Percentiles rank a stretch among this genome's conserved stretches.
Evolutionary conservation across 805 yeast species (phyloP).

Genomic region (Yarrowia osloensis): DNA sequence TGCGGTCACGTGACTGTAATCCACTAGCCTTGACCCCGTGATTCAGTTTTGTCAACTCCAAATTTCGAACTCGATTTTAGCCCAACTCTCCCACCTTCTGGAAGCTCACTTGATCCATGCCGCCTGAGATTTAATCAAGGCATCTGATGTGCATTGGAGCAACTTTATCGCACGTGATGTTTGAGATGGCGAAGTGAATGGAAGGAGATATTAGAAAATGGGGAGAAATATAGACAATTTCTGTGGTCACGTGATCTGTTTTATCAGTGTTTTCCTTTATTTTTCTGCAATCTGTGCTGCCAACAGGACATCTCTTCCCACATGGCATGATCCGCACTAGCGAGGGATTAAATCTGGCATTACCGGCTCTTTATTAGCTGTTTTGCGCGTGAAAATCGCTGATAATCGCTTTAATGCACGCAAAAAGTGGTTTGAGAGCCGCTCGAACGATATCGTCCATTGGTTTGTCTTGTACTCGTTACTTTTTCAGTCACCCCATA

Average conservation of each 20-base stretch:
- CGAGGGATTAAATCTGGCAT: not conserved
- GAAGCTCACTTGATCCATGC: not conserved
- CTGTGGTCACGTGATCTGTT: not conserved
- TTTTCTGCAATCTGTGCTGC: not conserved
- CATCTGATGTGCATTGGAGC: not conserved
- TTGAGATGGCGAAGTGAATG: not conserved
- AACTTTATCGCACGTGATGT: constrained; percentile 7
- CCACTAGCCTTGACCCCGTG: no score
- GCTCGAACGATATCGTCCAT: not conserved
- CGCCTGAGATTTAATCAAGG: constrained; percentile 6
- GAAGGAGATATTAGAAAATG: not conserved
- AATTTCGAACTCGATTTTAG: no score
- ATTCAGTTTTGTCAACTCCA: no score
- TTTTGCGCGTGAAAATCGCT: not conserved
- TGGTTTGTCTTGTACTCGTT: not conserved
- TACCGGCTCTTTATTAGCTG: not conserved
- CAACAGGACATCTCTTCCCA: not conserved
- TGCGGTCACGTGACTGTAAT: no score
- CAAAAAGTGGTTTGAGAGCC: constrained; percentile 10
- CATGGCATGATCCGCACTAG: not conserved
- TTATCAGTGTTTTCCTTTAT: not conserved
- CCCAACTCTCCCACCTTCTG: not conserved
- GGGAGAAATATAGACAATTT: not conserved
- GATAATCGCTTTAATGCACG: not conserved
- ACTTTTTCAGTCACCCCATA: constrained; percentile 4